Evolutionary conservation across 495 filamentous ascomycete species (phyloP), one percentile per base, ranked within the genome.

Genomic region (Trichoderma gamsii): DNA sequence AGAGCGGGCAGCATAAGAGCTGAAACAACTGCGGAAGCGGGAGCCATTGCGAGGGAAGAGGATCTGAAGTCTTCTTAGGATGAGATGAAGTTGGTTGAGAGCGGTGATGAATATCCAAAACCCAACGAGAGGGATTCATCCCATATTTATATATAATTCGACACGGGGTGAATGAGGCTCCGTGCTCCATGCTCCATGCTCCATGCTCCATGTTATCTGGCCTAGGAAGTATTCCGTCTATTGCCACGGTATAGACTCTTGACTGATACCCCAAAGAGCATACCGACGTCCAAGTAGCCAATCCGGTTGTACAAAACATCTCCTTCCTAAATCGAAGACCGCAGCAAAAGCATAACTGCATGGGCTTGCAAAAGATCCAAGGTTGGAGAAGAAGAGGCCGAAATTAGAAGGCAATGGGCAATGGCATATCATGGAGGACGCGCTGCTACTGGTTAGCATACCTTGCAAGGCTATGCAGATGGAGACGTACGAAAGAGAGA

Each of bases 21-120:
- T 25, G 49, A 25, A 12, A 35, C 51, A 35, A 63, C 32, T 18
- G 29, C 25, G 67, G 41, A 56, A 23, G 25, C 41, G 29, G 67
- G 67, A 21, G 67, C 56, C 67, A 68, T 68, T 63, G 67, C 41
- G 67, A 67, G 35, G 1, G 63, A 65, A 5, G 56, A 29, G 13
- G 13, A 32, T 9, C 18, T 23, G 18, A 38, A n/a, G 23, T 32
- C 56, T 27, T 61, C 56, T 32, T 29, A 61, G 27, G 11, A 9
- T 8, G 23, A 16, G 25, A 61, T 11, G n/a, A 32, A 25, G 27
- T 5, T 16, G 51, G 3, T 25, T 56, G 16, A n/a, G 51, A 52
- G 18, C 25, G 27, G 56, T 61, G 56, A 12, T 61, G 56, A 61
- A 13, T 29, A 11, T 32, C n/a, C 56, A 27, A 27, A 32, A 25